Conservation (phyloP, 345 rosid genomes). For the Stellera chamaejasme region DNA sequence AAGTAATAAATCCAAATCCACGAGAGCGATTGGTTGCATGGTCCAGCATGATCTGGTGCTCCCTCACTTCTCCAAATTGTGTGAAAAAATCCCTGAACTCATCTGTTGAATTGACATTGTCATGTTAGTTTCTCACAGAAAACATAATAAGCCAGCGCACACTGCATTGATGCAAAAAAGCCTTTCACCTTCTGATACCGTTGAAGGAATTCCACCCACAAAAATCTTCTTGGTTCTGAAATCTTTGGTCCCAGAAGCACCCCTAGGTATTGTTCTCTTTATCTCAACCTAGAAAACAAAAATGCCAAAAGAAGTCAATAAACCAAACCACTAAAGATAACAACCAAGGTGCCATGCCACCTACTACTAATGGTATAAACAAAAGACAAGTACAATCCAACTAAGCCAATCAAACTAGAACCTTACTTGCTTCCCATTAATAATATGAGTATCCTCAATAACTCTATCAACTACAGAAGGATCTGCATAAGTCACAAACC, state of each 20-base stretch:
- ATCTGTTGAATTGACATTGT: constrained; percentile 30
- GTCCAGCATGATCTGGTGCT: constrained; percentile 66
- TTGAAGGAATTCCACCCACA: constrained; percentile 90
- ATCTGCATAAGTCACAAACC: constrained; percentile 91
- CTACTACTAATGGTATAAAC: background rate
- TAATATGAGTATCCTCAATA: constrained; percentile 62
- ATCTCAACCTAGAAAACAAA: constrained; percentile 66
- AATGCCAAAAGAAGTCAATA: constrained; percentile 5
- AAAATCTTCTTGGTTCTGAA: constrained; percentile 93
- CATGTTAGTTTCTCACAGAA: constrained; percentile 9
- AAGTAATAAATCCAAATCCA: constrained; percentile 73
- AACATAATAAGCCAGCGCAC: background rate
- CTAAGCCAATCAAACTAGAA: constrained; percentile 5
- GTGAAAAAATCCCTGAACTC: constrained; percentile 69
- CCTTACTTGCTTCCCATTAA: constrained; percentile 82
- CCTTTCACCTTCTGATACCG: constrained; percentile 69
- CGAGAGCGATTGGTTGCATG: constrained; percentile 75
- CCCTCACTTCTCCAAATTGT: constrained; percentile 66
- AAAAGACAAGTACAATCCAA: constrained; percentile 1
- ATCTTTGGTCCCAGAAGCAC: constrained; percentile 64
- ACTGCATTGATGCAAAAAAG: background rate
- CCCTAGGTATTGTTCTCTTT: constrained; percentile 85
- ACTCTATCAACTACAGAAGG: constrained; percentile 83
- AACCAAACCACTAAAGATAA: constrained; percentile 3
- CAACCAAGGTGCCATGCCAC: background rate